Evolutionary conservation across 2,329 filamentous ascomycete genomes (phyloP).

Genomic region (Aschersonia sp.): DNA sequence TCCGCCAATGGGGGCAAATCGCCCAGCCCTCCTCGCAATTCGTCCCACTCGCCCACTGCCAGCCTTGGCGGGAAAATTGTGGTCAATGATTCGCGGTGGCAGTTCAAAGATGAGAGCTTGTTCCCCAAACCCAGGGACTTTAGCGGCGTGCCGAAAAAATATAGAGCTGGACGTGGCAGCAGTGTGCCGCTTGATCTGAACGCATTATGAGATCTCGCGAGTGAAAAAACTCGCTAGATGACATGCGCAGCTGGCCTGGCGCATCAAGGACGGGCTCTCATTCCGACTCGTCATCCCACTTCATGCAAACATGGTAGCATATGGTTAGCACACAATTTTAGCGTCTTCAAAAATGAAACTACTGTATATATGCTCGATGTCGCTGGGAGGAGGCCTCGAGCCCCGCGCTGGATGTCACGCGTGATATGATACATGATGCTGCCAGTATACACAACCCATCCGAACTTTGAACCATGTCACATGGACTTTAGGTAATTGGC

Average conservation of each 20-base stretch:
- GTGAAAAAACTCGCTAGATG: too few species aligned
- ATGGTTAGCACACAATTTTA: too few species aligned
- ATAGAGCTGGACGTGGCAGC: conserved; percentile 82
- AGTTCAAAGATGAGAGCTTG: conserved; percentile 68
- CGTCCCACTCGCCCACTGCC: conserved; percentile 14
- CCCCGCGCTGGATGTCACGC: not conserved
- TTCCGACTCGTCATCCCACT: too few species aligned
- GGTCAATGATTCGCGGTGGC: conserved; percentile 71
- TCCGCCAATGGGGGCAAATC: conserved; percentile 45
- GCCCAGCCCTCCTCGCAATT: conserved; percentile 25
- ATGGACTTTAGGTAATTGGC: conserved; percentile 73
- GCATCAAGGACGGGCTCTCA: too few species aligned
- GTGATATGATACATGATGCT: not conserved
- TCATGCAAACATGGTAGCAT: too few species aligned
- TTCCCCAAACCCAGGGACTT: conserved; percentile 81
- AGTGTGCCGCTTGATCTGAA: conserved; percentile 82
- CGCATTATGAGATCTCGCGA: conserved; percentile 11
- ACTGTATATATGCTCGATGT: too few species aligned
- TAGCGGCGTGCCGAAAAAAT: conserved; percentile 57
- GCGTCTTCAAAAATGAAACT: too few species aligned
- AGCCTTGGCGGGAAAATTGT: conserved; percentile 21
- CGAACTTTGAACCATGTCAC: conserved; percentile 24
- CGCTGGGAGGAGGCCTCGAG: conserved; percentile 2
- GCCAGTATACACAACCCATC: not conserved
- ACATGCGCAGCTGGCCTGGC: too few species aligned